Percentiles rank a stretch among this genome's conserved stretches.
Conservation (phyloP, 345 rosid species). For the Conringia planisiliqua region DNA sequence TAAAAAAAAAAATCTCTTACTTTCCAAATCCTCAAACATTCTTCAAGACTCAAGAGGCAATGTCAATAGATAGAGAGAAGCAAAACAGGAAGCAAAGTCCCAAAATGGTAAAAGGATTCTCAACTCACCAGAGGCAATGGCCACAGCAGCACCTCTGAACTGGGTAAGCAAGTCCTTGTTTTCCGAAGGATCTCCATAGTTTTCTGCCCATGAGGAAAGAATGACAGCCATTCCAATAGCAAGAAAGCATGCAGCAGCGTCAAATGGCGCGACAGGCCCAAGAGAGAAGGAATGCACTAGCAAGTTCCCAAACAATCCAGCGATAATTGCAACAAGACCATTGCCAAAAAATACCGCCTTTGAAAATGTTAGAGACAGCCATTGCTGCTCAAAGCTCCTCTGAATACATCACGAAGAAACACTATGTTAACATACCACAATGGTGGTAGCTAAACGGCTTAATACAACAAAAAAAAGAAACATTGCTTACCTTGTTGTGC, state of each 20-base stretch:
- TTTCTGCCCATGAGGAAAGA: constrained; percentile 87
- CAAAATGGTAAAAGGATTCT: neutral
- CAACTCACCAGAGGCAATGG: constrained; percentile 85
- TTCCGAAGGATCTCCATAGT: constrained; percentile 89
- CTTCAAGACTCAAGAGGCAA: neutral
- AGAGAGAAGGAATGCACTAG: constrained; percentile 74
- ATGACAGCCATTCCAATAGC: constrained; percentile 93
- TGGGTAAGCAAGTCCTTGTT: constrained; percentile 88
- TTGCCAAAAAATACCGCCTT: constrained; percentile 96
- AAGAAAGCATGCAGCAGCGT: constrained; percentile 95
- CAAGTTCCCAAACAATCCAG: constrained; percentile 89
- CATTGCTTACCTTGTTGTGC: constrained; percentile 73
- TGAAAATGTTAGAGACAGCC: constrained; percentile 91
- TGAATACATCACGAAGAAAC: constrained; percentile 29
- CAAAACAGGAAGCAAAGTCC: neutral
- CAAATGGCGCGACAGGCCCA: constrained; percentile 98
- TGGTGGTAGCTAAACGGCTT: too few relatives aligned
- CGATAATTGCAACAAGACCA: constrained; percentile 87
- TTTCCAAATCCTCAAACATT: constrained; percentile 1
- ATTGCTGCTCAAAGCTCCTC: constrained; percentile 94
- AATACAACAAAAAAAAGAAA: constrained; percentile 1
- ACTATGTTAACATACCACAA: too few relatives aligned
- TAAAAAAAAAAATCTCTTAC: neutral
- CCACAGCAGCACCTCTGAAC: constrained; percentile 90
- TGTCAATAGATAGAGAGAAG: neutral